Conservation (phyloP, 495 filamentous ascomycete species). For the Aspergillus homomorphus region DNA sequence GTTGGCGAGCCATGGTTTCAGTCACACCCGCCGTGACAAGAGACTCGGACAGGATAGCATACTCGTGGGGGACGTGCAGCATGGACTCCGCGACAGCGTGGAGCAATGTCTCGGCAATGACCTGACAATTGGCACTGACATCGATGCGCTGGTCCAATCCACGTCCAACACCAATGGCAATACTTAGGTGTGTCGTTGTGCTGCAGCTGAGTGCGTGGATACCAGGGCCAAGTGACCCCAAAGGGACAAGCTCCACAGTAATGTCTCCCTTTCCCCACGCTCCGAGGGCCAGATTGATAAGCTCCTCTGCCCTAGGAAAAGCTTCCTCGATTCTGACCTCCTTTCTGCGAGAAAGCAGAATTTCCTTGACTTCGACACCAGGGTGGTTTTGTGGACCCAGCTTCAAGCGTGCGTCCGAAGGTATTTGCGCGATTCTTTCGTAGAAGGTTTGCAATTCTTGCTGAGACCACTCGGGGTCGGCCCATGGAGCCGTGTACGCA, state of each 20-base stretch:
- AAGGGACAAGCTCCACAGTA: conserved; percentile 45
- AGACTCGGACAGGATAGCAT: conserved; percentile 47
- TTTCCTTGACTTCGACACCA: conserved; percentile 47
- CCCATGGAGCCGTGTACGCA: conserved; percentile 44
- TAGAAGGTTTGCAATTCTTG: conserved; percentile 50
- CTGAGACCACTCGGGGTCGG: conserved; percentile 48
- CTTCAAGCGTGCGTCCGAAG: conserved; percentile 31
- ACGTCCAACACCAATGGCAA: conserved; percentile 43
- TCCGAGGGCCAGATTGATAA: conserved; percentile 36
- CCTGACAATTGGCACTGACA: conserved; percentile 43
- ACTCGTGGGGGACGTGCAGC: conserved; percentile 49
- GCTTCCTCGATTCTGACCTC: conserved; percentile 41
- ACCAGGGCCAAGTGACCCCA: conserved; percentile 37
- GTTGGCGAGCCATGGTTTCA: conserved; percentile 36
- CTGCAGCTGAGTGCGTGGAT: conserved; percentile 48
- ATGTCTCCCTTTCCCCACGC: conserved; percentile 44
- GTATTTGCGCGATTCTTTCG: conserved; percentile 29
- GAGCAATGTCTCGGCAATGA: conserved; percentile 54
- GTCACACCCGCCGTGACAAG: conserved; percentile 42
- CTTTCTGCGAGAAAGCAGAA: conserved; percentile 34
- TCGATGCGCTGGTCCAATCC: conserved; percentile 37
- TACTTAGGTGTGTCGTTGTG: conserved; percentile 30
- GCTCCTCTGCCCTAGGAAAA: conserved; percentile 41
- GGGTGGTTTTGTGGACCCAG: conserved; percentile 42
- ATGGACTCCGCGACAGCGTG: conserved; percentile 51